phyloP scores from a whole-genome alignment of 768 basidiomycete species.

The Tulasnella sp. region DNA sequence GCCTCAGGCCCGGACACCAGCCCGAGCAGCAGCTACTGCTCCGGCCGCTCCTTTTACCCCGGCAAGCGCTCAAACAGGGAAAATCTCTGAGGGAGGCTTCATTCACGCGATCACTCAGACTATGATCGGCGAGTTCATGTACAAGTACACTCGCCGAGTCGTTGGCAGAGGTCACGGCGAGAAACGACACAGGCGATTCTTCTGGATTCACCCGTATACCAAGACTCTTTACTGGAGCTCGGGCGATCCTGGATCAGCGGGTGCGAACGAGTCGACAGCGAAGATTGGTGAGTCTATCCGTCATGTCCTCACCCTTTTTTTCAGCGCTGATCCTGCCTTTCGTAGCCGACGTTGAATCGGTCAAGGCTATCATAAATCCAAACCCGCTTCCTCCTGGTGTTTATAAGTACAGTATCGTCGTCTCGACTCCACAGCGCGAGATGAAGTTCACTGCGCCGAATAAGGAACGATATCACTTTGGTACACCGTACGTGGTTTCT shows the following conservation, averaged over 20 bases:
- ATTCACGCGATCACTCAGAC: conserved; percentile 99
- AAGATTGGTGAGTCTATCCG: conserved; percentile 95
- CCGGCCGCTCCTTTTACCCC: background rate
- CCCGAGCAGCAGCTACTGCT: background rate
- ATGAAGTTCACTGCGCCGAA: conserved; percentile 98
- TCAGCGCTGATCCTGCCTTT: too few relatives aligned
- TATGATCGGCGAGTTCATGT: conserved; percentile 98
- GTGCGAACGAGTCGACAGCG: conserved; percentile 85
- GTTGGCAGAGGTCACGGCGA: conserved; percentile 90
- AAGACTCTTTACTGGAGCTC: conserved; percentile 97
- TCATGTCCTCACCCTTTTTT: too few relatives aligned
- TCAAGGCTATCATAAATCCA: conserved; percentile 85
- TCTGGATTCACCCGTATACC: conserved; percentile 99
- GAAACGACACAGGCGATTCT: conserved; percentile 88
- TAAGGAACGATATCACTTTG: conserved; percentile 94
- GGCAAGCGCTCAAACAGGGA: conserved; percentile 33
- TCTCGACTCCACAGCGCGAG: conserved; percentile 89
- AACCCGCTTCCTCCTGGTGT: conserved; percentile 95
- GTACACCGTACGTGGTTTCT: conserved; percentile 62
- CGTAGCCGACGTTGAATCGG: conserved; percentile 87
- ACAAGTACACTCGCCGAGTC: conserved; percentile 89
- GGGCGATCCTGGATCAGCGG: conserved; percentile 83
- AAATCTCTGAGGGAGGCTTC: conserved; percentile 77
- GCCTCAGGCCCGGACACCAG: conserved; percentile 21
- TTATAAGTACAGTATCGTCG: conserved; percentile 86